Conservation (phyloP, 768 basidiomycete species). For the Tricholoma bakamatsutake region DNA sequence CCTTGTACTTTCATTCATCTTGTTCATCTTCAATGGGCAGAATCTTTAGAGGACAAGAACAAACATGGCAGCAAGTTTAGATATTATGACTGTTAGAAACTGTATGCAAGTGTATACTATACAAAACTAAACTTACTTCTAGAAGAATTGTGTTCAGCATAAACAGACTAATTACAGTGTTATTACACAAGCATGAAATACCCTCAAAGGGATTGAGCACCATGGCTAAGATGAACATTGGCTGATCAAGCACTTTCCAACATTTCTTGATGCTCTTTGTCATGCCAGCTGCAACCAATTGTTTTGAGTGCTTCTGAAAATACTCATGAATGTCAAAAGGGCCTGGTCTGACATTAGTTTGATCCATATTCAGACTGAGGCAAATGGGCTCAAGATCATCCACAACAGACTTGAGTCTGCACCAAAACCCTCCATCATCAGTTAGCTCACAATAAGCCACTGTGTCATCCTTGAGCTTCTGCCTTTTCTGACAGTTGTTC, state of each 20-base stretch:
- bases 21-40: conserved; percentile 10
- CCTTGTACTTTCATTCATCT: neutral
- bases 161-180: conserved; percentile 18
- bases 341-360: conserved; percentile 22
- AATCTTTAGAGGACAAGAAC: conserved; percentile 10
- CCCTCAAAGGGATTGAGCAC: conserved; percentile 24
- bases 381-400: conserved; percentile 25
- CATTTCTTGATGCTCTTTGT: conserved; percentile 20
- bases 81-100: neutral
- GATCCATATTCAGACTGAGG: conserved; percentile 20
- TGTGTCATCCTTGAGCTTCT: conserved; percentile 15
- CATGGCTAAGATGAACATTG: conserved; percentile 21
- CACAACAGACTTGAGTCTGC: conserved; percentile 12
- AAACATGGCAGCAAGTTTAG: conserved; percentile 12
- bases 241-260: conserved; percentile 25
- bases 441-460: conserved; percentile 17
- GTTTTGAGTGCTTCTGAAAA: conserved; percentile 21
- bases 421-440: conserved; percentile 16
- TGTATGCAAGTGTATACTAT: neutral
- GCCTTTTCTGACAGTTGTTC: conserved; percentile 17
- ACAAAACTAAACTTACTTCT: conserved; percentile 11
- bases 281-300: conserved; percentile 17
- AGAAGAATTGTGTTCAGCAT: conserved; percentile 16
- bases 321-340: conserved; percentile 20
- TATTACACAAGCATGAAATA: conserved; percentile 21